A percentile compares a stretch with the other conserved stretches of the same genome.
Evolutionary conservation across 2,329 filamentous ascomycete genomes (phyloP).

Genomic region (Neonectria hederae): DNA sequence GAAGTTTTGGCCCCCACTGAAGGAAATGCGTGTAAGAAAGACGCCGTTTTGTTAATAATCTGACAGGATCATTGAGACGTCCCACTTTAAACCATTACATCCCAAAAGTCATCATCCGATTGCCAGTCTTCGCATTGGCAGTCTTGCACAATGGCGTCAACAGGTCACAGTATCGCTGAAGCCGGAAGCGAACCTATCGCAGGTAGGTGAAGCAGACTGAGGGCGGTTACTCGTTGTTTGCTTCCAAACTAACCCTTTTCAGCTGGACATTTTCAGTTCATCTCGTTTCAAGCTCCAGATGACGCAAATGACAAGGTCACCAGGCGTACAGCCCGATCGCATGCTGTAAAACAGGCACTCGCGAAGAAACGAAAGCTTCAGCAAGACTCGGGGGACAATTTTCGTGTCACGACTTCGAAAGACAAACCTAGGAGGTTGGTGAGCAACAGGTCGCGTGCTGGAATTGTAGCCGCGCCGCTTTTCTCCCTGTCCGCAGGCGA

Average conservation of each 20-base stretch:
- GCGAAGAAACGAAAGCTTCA: slow-evolving; percentile 27
- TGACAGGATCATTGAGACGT: neutral
- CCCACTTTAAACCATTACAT: neutral
- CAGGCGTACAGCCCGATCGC: slow-evolving; percentile 29
- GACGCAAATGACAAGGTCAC: neutral
- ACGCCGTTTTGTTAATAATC: neutral
- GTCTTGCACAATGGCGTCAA: neutral
- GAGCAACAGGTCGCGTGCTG: rapidly evolving
- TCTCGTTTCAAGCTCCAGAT: slow-evolving; percentile 17
- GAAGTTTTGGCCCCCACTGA: neutral
- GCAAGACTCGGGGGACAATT: slow-evolving; percentile 21
- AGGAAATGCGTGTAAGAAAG: neutral
- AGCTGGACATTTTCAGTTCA: slow-evolving; percentile 35
- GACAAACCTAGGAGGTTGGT: rapidly evolving
- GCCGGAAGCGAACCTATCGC: neutral
- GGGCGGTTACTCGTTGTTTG: neutral
- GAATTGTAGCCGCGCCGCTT: neutral
- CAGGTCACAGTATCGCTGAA: neutral
- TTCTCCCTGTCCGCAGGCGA: neutral
- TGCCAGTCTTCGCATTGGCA: neutral
- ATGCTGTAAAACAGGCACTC: slow-evolving; percentile 29
- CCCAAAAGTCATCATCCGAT: neutral
- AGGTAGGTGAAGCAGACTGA: neutral
- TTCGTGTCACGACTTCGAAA: neutral
- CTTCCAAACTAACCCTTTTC: neutral